phyloP scores from a whole-genome alignment of 306 rosid species.

The Albizia julibrissin region DNA sequence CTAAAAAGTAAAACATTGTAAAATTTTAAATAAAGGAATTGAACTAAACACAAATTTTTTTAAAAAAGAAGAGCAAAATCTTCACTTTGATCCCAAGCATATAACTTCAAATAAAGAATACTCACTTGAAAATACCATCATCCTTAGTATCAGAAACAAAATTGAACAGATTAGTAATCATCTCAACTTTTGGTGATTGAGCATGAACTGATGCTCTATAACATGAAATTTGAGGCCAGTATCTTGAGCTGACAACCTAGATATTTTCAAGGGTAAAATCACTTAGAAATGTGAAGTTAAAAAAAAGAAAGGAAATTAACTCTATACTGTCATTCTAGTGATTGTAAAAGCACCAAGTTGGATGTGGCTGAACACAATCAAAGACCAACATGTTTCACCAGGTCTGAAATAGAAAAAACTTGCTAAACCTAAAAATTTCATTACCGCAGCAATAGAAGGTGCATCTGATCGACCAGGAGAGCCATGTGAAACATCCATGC shows the following conservation, averaged over 20 bases:
- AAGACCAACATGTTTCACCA: background rate
- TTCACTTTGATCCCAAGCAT: background rate
- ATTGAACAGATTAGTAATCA: slow-evolving; percentile 32
- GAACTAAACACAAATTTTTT: background rate
- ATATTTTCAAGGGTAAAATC: background rate
- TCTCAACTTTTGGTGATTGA: slow-evolving; percentile 41
- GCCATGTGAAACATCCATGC: slow-evolving; percentile 63
- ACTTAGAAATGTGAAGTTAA: background rate
- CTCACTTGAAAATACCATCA: slow-evolving; percentile 42
- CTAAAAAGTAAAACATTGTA: slow-evolving; percentile 15
- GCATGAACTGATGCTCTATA: slow-evolving; percentile 44
- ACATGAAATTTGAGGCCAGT: slow-evolving; percentile 45
- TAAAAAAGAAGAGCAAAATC: background rate
- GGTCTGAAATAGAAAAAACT: background rate
- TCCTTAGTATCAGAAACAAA: slow-evolving; percentile 27
- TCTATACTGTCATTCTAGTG: too few species aligned
- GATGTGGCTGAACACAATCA: background rate
- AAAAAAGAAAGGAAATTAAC: too few species aligned
- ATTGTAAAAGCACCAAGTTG: background rate
- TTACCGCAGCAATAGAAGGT: slow-evolving; percentile 62
- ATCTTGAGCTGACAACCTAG: slow-evolving; percentile 51
- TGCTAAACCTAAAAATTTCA: background rate
- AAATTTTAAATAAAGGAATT: background rate
- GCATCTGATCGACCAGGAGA: slow-evolving; percentile 43
- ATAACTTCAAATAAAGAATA: background rate